These are phyloP conservation scores for Melaleuca quinquenervia DNA, from an alignment of 345 rosid species.

Conservation along the genomic window DNA sequence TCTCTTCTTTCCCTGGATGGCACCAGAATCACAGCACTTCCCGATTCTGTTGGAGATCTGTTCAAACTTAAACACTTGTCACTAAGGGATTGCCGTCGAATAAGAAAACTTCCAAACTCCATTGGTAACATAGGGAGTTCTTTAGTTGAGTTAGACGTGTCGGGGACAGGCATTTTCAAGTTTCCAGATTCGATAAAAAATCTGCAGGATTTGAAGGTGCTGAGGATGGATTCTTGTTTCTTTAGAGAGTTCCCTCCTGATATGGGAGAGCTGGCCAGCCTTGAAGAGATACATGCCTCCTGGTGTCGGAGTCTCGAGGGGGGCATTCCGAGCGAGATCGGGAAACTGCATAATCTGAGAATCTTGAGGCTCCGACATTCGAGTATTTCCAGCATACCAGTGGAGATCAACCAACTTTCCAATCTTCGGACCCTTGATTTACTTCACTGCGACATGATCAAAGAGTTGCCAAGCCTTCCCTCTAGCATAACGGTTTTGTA, in stretches of 20 bases:
- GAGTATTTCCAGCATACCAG: background rate
- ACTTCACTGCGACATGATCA: background rate
- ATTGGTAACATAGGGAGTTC: background rate
- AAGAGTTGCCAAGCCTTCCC: background rate
- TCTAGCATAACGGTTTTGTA: background rate
- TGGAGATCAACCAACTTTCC: background rate
- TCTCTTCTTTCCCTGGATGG: background rate
- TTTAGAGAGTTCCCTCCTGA: background rate
- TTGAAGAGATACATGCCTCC: background rate
- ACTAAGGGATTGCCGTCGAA: background rate
- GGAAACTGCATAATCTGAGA: background rate
- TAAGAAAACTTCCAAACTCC: background rate
- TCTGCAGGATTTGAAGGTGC: background rate
- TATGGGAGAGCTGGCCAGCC: background rate
- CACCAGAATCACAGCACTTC: background rate
- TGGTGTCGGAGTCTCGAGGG: background rate
- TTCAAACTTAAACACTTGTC: background rate
- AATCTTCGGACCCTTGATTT: background rate
- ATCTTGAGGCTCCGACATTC: background rate
- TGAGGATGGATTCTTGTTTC: background rate
- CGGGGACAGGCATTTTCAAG: background rate
- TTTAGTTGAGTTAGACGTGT: background rate
- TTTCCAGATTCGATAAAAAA: background rate
- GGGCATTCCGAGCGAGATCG: background rate
- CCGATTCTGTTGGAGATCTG: background rate